Percentiles rank a stretch among this genome's conserved stretches.
Conservation (phyloP, 2,329 filamentous ascomycete genomes). For the Talaromyces sp. region DNA sequence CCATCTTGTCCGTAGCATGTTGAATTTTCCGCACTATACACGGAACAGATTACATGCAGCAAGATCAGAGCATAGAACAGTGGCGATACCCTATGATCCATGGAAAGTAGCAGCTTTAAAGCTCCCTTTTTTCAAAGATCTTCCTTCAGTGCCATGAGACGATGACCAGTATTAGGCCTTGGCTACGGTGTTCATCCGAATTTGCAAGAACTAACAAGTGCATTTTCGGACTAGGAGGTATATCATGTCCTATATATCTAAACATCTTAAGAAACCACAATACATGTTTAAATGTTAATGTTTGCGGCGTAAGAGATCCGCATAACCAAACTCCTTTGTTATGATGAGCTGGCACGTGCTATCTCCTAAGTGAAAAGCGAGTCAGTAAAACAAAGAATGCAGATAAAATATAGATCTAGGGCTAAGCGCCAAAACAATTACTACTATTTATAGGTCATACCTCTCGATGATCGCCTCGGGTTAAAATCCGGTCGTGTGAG, state of each 20-base stretch:
- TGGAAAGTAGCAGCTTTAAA: not conserved
- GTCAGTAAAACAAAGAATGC: too few relatives aligned
- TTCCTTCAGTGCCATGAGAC: not conserved
- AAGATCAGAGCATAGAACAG: not conserved
- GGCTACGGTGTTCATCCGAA: not conserved
- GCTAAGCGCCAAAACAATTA: too few relatives aligned
- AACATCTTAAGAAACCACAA: too few relatives aligned
- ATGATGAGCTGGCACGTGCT: not conserved
- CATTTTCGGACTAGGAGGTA: not conserved
- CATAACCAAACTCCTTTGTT: not conserved
- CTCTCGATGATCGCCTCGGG: too few relatives aligned
- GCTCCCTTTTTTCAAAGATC: not conserved
- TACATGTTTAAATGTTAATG: too few relatives aligned
- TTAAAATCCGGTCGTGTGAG: too few relatives aligned
- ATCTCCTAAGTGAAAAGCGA: too few relatives aligned
- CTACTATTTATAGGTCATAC: too few relatives aligned
- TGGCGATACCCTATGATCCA: not conserved
- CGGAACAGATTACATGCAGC: not conserved
- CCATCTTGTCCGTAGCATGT: not conserved
- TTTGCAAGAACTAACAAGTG: too few relatives aligned
- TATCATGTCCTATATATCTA: not conserved
- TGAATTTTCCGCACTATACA: not conserved
- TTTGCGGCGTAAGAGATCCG: not conserved
- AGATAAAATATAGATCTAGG: too few relatives aligned
- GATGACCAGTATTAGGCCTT: not conserved